These are phyloP conservation scores for Alternaria postmessia DNA, from an alignment of 2,329 filamentous ascomycete genomes.

Conservation along the genomic window DNA sequence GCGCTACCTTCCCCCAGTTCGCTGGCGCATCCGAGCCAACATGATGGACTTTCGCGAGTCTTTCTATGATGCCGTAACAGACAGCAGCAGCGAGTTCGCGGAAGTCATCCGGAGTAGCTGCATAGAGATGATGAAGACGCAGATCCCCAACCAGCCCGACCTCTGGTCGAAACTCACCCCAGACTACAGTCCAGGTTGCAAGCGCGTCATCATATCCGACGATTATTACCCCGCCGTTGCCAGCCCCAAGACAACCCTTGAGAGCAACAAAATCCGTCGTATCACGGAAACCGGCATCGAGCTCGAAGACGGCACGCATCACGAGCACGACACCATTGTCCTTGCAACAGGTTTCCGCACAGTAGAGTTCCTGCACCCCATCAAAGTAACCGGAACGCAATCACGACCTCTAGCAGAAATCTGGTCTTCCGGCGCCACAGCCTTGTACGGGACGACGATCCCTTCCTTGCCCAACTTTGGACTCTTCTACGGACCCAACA, in stretches of 20 bases:
- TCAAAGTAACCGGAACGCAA: slow-evolving; percentile 59
- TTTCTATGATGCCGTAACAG: slow-evolving; percentile 56
- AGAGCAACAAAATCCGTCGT: slow-evolving; percentile 58
- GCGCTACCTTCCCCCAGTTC: slow-evolving; percentile 60
- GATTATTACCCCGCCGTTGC: slow-evolving; percentile 64
- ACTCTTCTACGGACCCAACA: slow-evolving; percentile 68
- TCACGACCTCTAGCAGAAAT: slow-evolving; percentile 56
- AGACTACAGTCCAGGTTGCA: slow-evolving; percentile 63
- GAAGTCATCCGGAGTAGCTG: slow-evolving; percentile 52
- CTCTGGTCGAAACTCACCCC: slow-evolving; percentile 64
- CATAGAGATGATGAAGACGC: slow-evolving; percentile 53
- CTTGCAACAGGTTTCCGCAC: slow-evolving; percentile 68
- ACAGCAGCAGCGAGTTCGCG: slow-evolving; percentile 52
- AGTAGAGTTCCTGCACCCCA: slow-evolving; percentile 66
- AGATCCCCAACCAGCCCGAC: slow-evolving; percentile 59
- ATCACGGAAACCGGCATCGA: slow-evolving; percentile 60
- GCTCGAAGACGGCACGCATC: slow-evolving; percentile 51
- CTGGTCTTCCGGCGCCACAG: slow-evolving; percentile 62
- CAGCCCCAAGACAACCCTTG: slow-evolving; percentile 58
- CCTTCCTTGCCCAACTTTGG: slow-evolving; percentile 64
- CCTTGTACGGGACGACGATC: slow-evolving; percentile 61
- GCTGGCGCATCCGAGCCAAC: slow-evolving; percentile 59
- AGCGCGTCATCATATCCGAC: slow-evolving; percentile 63
- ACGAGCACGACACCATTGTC: slow-evolving; percentile 64
- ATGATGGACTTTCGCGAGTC: slow-evolving; percentile 66